Percentiles rank a stretch among this genome's conserved stretches.
These are phyloP conservation scores for Oemleria cerasiformis DNA, from an alignment of 306 rosid genomes.

Conservation along the genomic window DNA sequence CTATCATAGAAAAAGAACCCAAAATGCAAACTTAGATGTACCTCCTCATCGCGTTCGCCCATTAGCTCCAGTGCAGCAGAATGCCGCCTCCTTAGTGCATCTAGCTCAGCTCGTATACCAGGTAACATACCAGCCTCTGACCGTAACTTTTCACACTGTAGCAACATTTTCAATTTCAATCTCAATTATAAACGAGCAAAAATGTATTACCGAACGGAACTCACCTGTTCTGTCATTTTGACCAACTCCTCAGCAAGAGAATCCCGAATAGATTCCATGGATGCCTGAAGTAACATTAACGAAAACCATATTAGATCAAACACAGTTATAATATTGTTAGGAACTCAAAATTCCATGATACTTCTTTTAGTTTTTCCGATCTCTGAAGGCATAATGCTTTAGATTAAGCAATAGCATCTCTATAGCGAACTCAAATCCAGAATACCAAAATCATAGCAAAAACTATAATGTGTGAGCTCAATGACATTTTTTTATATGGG, in stretches of 20 bases:
- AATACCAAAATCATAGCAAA: slow-evolving; percentile 10
- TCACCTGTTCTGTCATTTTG: slow-evolving; percentile 86
- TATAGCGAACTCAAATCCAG: slow-evolving; percentile 4
- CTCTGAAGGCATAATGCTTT: not conserved
- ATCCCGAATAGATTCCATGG: slow-evolving; percentile 93
- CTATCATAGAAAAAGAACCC: slow-evolving; percentile 4
- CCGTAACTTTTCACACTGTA: slow-evolving; percentile 90
- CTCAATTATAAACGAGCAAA: slow-evolving; percentile 20
- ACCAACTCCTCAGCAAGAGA: slow-evolving; percentile 99
- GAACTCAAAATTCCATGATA: not conserved
- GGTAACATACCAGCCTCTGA: slow-evolving; percentile 76
- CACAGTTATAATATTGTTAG: not conserved
- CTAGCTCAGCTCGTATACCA: slow-evolving; percentile 89
- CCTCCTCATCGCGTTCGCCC: slow-evolving; percentile 99
- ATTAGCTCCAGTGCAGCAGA: slow-evolving; percentile 96
- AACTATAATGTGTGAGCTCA: not conserved
- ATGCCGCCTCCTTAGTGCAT: slow-evolving; percentile 92
- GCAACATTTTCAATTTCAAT: slow-evolving; percentile 16
- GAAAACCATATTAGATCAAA: slow-evolving; percentile 14
- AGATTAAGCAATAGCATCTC: slow-evolving; percentile 14
- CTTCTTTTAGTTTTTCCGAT: not conserved
- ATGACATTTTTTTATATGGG: not conserved
- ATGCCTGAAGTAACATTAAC: slow-evolving; percentile 50
- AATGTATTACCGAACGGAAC: slow-evolving; percentile 4
- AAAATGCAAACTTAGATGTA: slow-evolving; percentile 26